Evolutionary conservation across 176 grass and related monocot genomes (phyloP).

Genomic region (bread wheat (Triticum aestivum)): DNA sequence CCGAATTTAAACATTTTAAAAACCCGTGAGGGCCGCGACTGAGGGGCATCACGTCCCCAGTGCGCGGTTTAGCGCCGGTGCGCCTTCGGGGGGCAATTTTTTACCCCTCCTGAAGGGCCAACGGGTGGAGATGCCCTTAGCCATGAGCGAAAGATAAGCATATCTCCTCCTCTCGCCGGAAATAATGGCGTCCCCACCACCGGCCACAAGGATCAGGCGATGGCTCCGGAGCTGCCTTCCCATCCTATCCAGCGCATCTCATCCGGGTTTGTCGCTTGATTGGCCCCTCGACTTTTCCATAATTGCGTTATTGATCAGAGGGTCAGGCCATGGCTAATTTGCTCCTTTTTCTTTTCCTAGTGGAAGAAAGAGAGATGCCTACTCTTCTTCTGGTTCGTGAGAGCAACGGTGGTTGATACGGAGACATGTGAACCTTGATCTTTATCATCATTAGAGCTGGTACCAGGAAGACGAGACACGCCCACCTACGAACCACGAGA

Average conservation of each 20-base stretch:
- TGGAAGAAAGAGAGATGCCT: background rate
- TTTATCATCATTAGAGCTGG: too few relatives aligned
- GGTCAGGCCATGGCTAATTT: constrained; percentile 10
- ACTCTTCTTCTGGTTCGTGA: background rate
- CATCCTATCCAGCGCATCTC: constrained; percentile 28
- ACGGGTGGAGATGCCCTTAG: background rate
- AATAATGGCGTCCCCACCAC: constrained; percentile 2
- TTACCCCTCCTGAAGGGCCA: too few relatives aligned
- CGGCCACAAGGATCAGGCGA: background rate
- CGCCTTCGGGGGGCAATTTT: too few relatives aligned
- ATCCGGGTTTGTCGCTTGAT: background rate
- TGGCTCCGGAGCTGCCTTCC: background rate
- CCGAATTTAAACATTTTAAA: too few relatives aligned
- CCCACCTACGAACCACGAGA: too few relatives aligned
- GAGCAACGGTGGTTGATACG: background rate
- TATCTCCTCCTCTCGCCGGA: background rate
- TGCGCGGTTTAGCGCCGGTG: too few relatives aligned
- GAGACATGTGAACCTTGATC: too few relatives aligned
- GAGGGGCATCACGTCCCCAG: too few relatives aligned
- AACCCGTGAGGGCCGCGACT: too few relatives aligned
- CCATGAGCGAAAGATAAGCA: background rate
- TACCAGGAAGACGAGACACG: too few relatives aligned
- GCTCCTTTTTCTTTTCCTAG: background rate
- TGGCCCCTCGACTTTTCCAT: constrained; percentile 25
- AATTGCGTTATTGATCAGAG: background rate